Evolutionary conservation across 257 asterid species (phyloP), one percentile per base, ranked within the genome.

Genomic region (Cruciata laevipes): DNA sequence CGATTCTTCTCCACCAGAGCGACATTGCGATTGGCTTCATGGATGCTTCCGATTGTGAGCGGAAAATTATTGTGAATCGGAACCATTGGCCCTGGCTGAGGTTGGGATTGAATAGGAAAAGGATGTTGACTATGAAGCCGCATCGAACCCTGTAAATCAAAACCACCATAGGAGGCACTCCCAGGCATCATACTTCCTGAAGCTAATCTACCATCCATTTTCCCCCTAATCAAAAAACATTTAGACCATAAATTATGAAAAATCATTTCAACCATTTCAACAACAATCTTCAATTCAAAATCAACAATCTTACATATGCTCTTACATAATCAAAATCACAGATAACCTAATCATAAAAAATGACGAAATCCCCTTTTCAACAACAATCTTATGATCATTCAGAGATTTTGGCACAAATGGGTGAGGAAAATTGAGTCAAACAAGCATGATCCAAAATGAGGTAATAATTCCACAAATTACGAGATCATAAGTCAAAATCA

Each of bases 61-160:
- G 95, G 93, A 60, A 83, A 82, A 64, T 73, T 80, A 58, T 78
- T 85, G 21, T 66, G 87, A 69, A 78, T 77, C 0, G 66, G 79
- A 70, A 78, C 73, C 62, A 77, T 71, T 2, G 85, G 69, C 16
- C 87, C 79, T 35, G 79, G 83, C 53, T 75, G 71, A 23, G 78
- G 70, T 71, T 79, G 74, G 63, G 79, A 71, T 5, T 75, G 71
- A 63, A 81, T 51, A 3, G 71, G 16, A 35, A 70, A 55, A 0
- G 76, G 70, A 37, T 72, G 90, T 14, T 84, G 91, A 21, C 79
- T 78, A 59, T 80, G 80, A 53, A 77, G 80, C 66, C 84, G 66
- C 67, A 77, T 61, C 0, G 89, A 78, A 3, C 82, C 81, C 61
- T 77, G 86, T 72, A 82, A 77, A 77, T 84, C 87, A 33, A 86